Evolutionary conservation across 805 yeast genomes (phyloP).

Genomic region (Zygosaccharomyces bisporus): DNA sequence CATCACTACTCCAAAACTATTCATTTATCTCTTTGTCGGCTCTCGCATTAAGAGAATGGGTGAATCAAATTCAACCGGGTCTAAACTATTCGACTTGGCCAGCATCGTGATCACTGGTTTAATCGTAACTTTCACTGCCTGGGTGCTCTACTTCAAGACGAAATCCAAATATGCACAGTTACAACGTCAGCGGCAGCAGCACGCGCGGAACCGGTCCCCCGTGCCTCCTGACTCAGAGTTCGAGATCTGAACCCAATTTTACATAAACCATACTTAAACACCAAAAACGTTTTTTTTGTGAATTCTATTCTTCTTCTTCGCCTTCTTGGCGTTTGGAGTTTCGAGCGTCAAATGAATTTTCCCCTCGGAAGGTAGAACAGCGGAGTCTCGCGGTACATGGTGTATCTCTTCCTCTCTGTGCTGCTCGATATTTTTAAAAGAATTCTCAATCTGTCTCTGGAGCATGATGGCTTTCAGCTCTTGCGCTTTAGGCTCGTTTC

Average conservation of each 20-base stretch:
- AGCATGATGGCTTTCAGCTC: conserved; percentile 42
- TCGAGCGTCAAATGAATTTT: not conserved
- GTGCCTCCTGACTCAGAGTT: conserved; percentile 15
- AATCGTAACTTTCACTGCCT: conserved; percentile 59
- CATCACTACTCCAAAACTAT: conserved; percentile 75
- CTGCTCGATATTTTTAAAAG: conserved; percentile 10
- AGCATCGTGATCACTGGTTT: conserved; percentile 55
- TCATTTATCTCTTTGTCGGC: conserved; percentile 77
- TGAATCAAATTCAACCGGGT: conserved; percentile 45
- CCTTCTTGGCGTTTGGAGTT: conserved; percentile 2
- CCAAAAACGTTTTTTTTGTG: conserved; percentile 15
- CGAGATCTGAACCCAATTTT: conserved; percentile 16
- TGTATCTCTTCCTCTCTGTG: not conserved
- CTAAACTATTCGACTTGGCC: conserved; percentile 57
- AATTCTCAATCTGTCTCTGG: conserved; percentile 48
- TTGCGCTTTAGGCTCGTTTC: conserved; percentile 43
- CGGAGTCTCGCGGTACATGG: not conserved
- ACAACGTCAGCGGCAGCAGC: conserved; percentile 21
- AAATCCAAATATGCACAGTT: conserved; percentile 36
- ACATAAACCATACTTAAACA: conserved; percentile 2
- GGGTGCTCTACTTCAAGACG: conserved; percentile 59
- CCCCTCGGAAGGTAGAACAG: not conserved
- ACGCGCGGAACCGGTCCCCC: not conserved
- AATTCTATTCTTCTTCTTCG: conserved; percentile 7
- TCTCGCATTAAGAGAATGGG: conserved; percentile 68